Evolutionary conservation across 352 stramenopile species (phyloP), one percentile per base, ranked within the genome.

Genomic region (Phytopythium kandeliae): DNA sequence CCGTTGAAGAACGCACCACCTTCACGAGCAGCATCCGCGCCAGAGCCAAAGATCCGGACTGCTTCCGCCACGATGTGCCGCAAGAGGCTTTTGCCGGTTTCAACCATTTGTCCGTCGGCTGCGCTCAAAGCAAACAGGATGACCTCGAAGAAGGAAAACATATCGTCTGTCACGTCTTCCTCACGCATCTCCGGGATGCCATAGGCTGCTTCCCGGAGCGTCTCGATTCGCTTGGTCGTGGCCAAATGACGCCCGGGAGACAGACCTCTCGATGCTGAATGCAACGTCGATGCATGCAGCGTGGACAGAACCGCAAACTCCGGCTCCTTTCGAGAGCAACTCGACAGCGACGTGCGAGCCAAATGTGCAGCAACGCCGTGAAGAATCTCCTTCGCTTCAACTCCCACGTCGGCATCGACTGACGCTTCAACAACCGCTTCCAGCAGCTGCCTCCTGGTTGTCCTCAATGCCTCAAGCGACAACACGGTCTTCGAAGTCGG

Each of bases 141-240:
- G 21, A 68, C 65, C 62, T 83, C 62, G 17, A 83, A 63, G 62
- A 90, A 85, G 12, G 71, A 65, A 47, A 82, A 78, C 24, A 89
- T 84, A 37, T 89, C 71, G 33, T 81, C 71, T 12, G 74, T 69
- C 22, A 74, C 63, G 19, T 78, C 60, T 21, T 66, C 62, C 42
- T 89, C 64, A 3, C 63, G 50, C 38, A 93, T 75, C 40, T 69
- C 60, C 4, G 85, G 62, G n/a, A 74, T 64, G 2, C 85, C 85
- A 47, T 93, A 92, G 4, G 73, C 67, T 1, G 85, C 82, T 53
- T 92, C 66, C 4, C 81, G 77, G 22, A 92, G 60, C 21, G 78
- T 83, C 51, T 95, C 77, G 28, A 95, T 91, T 3, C 84, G 71
- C 44, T 85, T 88, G 28, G 76, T 76, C 10, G 83, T 93, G 13